These are phyloP conservation scores for Scleroderma citrinum DNA, from an alignment of 768 basidiomycete genomes.

Conservation along the genomic window DNA sequence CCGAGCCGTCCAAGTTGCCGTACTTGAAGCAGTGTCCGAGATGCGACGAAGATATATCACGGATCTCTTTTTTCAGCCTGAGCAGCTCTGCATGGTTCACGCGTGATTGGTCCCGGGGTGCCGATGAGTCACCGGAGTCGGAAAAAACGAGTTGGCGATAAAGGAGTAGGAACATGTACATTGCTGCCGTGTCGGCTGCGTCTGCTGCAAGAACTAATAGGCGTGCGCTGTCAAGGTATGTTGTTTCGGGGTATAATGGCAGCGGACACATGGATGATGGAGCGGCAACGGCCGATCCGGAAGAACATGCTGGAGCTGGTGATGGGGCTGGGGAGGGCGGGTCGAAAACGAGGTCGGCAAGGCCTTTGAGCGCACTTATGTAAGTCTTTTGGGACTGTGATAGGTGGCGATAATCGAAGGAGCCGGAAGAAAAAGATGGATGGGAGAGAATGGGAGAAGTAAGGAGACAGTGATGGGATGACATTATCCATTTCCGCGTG, in stretches of 20 bases:
- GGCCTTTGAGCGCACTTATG: slow-evolving; percentile 49
- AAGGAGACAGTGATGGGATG: slow-evolving; percentile 44
- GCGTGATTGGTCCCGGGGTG: slow-evolving; percentile 29
- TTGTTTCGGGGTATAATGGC: slow-evolving; percentile 64
- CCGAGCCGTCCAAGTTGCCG: slow-evolving; percentile 17
- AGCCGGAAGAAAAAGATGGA: slow-evolving; percentile 37
- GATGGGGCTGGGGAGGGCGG: slow-evolving; percentile 38
- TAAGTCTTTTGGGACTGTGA: slow-evolving; percentile 42
- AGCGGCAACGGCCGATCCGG: slow-evolving; percentile 24
- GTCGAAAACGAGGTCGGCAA: slow-evolving; percentile 62
- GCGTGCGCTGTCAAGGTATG: slow-evolving; percentile 73
- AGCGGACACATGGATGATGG: slow-evolving; percentile 29
- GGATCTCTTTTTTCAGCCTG: slow-evolving; percentile 68
- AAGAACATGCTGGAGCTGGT: slow-evolving; percentile 25
- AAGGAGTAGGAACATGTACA: slow-evolving; percentile 78
- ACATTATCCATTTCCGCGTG: slow-evolving; percentile 62
- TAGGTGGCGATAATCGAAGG: slow-evolving; percentile 39
- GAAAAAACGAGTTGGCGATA: slow-evolving; percentile 69
- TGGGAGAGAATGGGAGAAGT: slow-evolving; percentile 38
- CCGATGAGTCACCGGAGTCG: slow-evolving; percentile 30
- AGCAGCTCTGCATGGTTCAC: slow-evolving; percentile 50
- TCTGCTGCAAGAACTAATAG: slow-evolving; percentile 63
- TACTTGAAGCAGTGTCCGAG: slow-evolving; percentile 55
- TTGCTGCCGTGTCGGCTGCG: slow-evolving; percentile 63
- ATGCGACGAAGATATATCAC: slow-evolving; percentile 54